Conservation (phyloP, 345 rosid species). For the Salix dunnii region DNA sequence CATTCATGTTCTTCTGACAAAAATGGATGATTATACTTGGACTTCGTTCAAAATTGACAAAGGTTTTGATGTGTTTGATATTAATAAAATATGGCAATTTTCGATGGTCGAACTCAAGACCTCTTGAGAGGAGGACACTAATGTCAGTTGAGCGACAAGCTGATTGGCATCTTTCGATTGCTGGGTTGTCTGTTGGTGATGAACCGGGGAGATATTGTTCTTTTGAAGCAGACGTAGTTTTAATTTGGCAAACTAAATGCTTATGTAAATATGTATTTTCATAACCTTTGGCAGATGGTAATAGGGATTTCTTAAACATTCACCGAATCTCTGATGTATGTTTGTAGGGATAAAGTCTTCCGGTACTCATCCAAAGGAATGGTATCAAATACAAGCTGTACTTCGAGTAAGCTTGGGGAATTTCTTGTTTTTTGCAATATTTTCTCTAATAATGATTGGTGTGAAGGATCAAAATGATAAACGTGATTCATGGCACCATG, state of each 20-base stretch:
- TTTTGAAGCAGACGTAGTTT: background rate
- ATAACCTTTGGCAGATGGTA: background rate
- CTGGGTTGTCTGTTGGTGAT: background rate
- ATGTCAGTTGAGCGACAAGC: too few relatives aligned
- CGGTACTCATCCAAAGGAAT: constrained; percentile 57
- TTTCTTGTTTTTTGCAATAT: constrained; percentile 65
- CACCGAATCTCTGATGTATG: background rate
- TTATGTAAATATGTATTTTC: background rate
- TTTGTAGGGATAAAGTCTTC: constrained; percentile 77
- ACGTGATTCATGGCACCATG: constrained; percentile 95
- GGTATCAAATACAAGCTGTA: constrained; percentile 87
- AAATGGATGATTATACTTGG: background rate
- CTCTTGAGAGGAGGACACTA: too few relatives aligned
- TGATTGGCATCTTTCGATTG: background rate
- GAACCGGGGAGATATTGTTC: background rate
- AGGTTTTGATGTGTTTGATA: background rate
- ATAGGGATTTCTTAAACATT: too few relatives aligned
- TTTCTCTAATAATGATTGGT: constrained; percentile 86
- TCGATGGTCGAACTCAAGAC: background rate
- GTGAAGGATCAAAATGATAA: constrained; percentile 87
- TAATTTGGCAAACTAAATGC: background rate
- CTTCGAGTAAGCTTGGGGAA: constrained; percentile 96
- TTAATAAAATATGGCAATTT: background rate
- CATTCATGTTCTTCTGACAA: background rate
- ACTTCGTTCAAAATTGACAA: background rate